These are phyloP conservation scores for Cryptococcus neoformans DNA, from an alignment of 1,284 basidiomycete species.

Conservation along the genomic window DNA sequence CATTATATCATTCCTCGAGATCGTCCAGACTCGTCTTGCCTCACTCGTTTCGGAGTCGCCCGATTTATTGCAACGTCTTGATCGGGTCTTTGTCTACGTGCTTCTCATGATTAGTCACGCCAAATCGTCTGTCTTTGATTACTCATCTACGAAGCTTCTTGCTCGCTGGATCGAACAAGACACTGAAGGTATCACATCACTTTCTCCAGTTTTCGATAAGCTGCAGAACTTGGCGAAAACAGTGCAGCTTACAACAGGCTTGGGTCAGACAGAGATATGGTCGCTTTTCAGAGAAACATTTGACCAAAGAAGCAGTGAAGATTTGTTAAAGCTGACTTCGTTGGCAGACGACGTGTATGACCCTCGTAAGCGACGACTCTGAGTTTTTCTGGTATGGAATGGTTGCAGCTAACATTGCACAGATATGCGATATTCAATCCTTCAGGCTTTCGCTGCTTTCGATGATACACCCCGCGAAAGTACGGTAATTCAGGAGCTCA, in stretches of 20 bases:
- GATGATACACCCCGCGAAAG: too few relatives aligned
- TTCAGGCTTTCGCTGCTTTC: slow-evolving; percentile 11
- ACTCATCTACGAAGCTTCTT: slow-evolving; percentile 51
- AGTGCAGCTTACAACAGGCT: slow-evolving; percentile 44
- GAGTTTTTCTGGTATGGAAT: not conserved
- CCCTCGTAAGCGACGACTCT: slow-evolving; percentile 4
- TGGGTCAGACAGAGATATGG: slow-evolving; percentile 51
- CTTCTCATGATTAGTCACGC: slow-evolving; percentile 39
- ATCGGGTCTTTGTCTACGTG: slow-evolving; percentile 17
- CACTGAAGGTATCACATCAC: slow-evolving; percentile 15
- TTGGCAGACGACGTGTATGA: slow-evolving; percentile 4
- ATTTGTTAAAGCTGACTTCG: slow-evolving; percentile 1
- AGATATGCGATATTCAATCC: slow-evolving; percentile 12
- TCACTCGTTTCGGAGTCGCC: not conserved
- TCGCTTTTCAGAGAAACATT: slow-evolving; percentile 39
- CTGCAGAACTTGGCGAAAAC: slow-evolving; percentile 29
- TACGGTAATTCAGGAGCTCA: too few relatives aligned
- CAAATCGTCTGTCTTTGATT: slow-evolving; percentile 42
- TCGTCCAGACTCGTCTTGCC: slow-evolving; percentile 15
- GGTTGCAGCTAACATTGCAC: not conserved
- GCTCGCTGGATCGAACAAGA: slow-evolving; percentile 42
- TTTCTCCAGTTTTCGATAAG: slow-evolving; percentile 11
- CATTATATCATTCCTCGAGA: slow-evolving; percentile 18
- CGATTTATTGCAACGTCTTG: slow-evolving; percentile 9
- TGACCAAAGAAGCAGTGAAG: not conserved